Conservation (phyloP, 2,329 filamentous ascomycete genomes). For the Cladosporium oxysporum region DNA sequence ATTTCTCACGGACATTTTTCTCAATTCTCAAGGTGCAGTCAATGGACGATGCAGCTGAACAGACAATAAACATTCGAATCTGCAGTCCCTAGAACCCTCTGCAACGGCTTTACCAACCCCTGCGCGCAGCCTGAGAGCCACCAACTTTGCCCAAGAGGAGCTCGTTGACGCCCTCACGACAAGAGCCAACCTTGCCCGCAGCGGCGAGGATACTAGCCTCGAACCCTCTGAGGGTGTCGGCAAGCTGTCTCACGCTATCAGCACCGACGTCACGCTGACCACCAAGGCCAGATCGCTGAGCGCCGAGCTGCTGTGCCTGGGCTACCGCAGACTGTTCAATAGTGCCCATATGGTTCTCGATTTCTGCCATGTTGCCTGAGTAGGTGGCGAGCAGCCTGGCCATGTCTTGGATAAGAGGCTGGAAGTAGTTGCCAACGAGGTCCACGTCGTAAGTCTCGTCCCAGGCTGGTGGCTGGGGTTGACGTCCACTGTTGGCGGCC, state of each 20-base stretch:
- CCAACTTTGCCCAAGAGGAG: conserved; percentile 29
- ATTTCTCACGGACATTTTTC: not conserved
- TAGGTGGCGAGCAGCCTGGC: conserved; percentile 44
- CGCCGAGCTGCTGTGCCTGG: conserved; percentile 45
- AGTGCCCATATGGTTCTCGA: conserved; percentile 51
- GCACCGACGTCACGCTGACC: conserved; percentile 29
- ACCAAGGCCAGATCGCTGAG: conserved; percentile 30
- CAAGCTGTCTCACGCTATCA: conserved; percentile 47
- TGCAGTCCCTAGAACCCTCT: not conserved
- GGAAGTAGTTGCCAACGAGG: conserved; percentile 50
- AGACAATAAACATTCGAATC: not conserved
- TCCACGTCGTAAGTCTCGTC: conserved; percentile 44
- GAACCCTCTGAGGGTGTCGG: conserved; percentile 50
- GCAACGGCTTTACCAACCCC: conserved; percentile 4
- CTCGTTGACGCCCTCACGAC: conserved; percentile 50
- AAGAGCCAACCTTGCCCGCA: conserved; percentile 49
- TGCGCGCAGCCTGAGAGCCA: not conserved
- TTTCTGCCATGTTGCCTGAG: conserved; percentile 47
- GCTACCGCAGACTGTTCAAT: conserved; percentile 48
- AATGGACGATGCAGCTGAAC: not conserved
- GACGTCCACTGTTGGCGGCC: conserved; percentile 24
- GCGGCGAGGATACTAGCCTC: conserved; percentile 52
- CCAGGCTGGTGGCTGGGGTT: conserved; percentile 20
- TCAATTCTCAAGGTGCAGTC: not conserved
- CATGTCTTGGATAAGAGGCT: conserved; percentile 43